A percentile compares a stretch with the other conserved stretches of the same genome.
phyloP scores from a whole-genome alignment of 2,329 filamentous ascomycete genomes.

The Pestalotiopsis sp. region DNA sequence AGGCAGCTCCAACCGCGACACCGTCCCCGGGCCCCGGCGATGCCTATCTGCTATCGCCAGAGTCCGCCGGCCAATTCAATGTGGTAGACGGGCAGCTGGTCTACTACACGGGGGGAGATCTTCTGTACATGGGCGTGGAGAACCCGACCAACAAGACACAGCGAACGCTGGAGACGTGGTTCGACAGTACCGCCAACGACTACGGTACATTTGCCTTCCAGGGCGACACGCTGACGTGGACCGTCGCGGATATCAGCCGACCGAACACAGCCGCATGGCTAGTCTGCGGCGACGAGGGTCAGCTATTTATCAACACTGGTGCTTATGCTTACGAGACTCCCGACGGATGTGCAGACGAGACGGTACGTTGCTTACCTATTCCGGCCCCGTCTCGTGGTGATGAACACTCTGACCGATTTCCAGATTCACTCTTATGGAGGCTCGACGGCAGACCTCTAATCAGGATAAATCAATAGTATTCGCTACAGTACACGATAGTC shows the following conservation, averaged over 20 bases:
- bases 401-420: background rate
- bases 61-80: conserved; percentile 58
- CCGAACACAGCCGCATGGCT: conserved; percentile 61
- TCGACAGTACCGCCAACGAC: conserved; percentile 48
- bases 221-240: conserved; percentile 59
- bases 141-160: conserved; percentile 44
- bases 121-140: conserved; percentile 48
- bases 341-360: conserved; percentile 58
- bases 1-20: conserved; percentile 43
- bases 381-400: background rate
- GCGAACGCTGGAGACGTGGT: conserved; percentile 50
- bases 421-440: conserved; percentile 11
- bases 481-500: too few relatives aligned
- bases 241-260: conserved; percentile 43
- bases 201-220: conserved; percentile 58
- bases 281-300: conserved; percentile 49
- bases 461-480: too few relatives aligned
- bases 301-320: conserved; percentile 58
- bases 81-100: conserved; percentile 57
- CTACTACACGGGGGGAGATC: conserved; percentile 40
- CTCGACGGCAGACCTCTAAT: conserved; percentile 4
- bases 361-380: conserved; percentile 36
- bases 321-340: conserved; percentile 60
- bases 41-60: conserved; percentile 51
- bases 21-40: conserved; percentile 33